Evolutionary conservation across 345 rosid species (phyloP).

Genomic region (Populus tremula): DNA sequence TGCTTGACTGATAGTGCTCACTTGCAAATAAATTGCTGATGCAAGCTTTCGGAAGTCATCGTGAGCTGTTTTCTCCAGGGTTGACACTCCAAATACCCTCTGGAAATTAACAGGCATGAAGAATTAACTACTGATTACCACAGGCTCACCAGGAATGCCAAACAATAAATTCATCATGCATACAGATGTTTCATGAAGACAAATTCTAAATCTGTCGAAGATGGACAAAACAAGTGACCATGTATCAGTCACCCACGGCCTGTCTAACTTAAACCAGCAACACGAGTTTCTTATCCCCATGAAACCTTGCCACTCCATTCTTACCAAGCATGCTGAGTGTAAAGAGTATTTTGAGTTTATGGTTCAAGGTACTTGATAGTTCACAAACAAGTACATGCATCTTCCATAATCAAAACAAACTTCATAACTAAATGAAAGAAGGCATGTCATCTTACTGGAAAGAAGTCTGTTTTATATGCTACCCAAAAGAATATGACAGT

Average conservation of each 20-base stretch:
- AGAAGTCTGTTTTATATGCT: conserved; percentile 88
- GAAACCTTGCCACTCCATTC: not conserved
- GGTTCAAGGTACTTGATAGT: not conserved
- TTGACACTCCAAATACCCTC: conserved; percentile 77
- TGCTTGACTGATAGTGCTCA: conserved; percentile 94
- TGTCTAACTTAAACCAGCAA: not conserved
- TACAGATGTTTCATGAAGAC: not conserved
- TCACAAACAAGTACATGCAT: not conserved
- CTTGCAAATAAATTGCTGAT: conserved; percentile 93
- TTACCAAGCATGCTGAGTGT: not conserved
- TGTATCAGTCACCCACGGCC: not conserved
- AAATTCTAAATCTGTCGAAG: not conserved
- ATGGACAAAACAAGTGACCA: not conserved
- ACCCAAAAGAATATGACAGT: conserved; percentile 98
- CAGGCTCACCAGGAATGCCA: not conserved
- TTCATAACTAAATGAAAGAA: conserved; percentile 5
- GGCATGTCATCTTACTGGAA: conserved; percentile 57
- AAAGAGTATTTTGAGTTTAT: not conserved
- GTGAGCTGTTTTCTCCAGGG: conserved; percentile 84
- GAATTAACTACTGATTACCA: conserved; percentile 5
- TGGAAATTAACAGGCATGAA: conserved; percentile 30
- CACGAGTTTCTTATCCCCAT: not conserved
- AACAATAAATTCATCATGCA: not conserved
- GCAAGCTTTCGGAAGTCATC: conserved; percentile 94
- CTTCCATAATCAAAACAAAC: not conserved